phyloP scores from a whole-genome alignment of 257 asterid species.

The Cinchona pubescens region DNA sequence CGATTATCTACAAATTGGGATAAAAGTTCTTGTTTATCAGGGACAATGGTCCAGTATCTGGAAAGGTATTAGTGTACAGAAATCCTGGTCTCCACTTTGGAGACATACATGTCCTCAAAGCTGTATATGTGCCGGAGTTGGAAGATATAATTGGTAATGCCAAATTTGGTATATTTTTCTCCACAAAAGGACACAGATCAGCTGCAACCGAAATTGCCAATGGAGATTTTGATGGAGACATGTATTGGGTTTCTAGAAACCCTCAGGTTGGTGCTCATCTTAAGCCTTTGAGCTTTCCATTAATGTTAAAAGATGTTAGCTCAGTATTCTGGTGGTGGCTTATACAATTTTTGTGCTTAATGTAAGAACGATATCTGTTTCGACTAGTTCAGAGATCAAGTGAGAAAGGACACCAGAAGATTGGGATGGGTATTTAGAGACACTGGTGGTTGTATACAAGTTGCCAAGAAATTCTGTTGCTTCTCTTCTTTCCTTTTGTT shows the following conservation, averaged over 20 bases:
- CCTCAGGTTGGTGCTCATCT: constrained; percentile 56
- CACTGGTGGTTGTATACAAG: neutral
- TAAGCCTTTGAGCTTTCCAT: neutral
- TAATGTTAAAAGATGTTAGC: neutral
- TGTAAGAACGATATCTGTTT: too few species aligned
- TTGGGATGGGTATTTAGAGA: neutral
- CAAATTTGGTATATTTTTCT: constrained; percentile 80
- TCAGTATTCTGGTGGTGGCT: neutral
- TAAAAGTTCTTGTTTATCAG: constrained; percentile 41
- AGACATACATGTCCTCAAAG: constrained; percentile 62
- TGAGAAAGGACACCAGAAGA: neutral
- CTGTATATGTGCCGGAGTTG: constrained; percentile 58
- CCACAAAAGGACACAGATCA: constrained; percentile 65
- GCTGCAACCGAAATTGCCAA: constrained; percentile 86
- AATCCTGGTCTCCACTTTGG: constrained; percentile 90
- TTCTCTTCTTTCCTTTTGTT: neutral
- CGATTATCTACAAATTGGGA: too few species aligned
- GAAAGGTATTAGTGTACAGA: constrained; percentile 73
- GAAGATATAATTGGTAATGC: constrained; percentile 73
- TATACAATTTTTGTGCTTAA: neutral
- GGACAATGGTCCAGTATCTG: constrained; percentile 71
- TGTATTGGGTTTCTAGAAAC: constrained; percentile 78
- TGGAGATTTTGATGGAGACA: constrained; percentile 90
- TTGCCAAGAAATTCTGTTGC: neutral
- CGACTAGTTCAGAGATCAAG: neutral